Percentiles rank a stretch among this genome's conserved stretches.
Conservation (phyloP, 2,329 filamentous ascomycete species). For the Lasiodiplodia gonubiensis region DNA sequence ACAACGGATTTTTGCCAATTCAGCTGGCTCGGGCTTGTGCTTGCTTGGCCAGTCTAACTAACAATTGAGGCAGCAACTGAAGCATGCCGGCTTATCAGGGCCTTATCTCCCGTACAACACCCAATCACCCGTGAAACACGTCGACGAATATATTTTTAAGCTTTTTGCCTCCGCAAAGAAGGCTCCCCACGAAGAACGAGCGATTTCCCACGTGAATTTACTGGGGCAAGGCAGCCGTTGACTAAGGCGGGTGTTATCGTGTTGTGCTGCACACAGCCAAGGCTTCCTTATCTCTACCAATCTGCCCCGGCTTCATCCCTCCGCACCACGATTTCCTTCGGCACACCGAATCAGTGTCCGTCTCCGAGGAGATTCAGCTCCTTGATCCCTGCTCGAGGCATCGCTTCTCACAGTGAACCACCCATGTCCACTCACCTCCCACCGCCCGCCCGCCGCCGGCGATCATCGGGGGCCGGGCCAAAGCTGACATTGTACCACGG, state of each 20-base stretch:
- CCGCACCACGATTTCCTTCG: neutral
- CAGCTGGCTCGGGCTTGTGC: too few species aligned
- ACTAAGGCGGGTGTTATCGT: constrained; percentile 22
- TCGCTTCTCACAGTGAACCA: neutral
- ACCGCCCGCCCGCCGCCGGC: constrained; percentile 3
- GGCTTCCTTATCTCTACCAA: constrained; percentile 14
- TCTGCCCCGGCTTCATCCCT: neutral
- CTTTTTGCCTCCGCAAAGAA: neutral
- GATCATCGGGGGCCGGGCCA: constrained; percentile 1
- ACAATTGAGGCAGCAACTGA: neutral
- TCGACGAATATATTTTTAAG: neutral
- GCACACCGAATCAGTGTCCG: constrained; percentile 11
- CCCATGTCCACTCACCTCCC: neutral
- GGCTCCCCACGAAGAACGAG: neutral
- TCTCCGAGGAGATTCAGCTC: constrained; percentile 1
- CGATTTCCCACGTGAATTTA: neutral
- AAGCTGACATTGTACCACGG: neutral
- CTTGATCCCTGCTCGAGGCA: neutral
- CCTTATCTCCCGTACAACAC: neutral
- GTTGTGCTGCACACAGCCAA: neutral
- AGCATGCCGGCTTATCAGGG: neutral
- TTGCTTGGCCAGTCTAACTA: neutral
- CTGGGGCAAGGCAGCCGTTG: neutral
- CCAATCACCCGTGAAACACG: neutral
- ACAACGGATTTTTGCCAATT: neutral